Percentiles rank a stretch among this genome's conserved stretches.
Conservation (phyloP, 768 basidiomycete genomes). For the Leccinum olivaceopallidum region DNA sequence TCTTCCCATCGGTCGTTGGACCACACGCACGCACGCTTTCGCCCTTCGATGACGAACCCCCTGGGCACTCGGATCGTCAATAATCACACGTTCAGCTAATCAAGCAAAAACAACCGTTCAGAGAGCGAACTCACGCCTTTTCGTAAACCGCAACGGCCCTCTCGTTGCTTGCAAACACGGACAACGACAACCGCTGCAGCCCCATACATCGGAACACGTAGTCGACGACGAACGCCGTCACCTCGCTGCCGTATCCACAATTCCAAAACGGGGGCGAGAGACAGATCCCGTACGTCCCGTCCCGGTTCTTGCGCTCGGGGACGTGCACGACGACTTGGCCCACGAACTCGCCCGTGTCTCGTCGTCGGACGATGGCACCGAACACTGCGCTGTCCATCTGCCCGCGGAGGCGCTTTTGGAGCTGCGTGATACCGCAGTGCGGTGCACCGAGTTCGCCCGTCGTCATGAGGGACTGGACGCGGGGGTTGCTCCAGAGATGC, state of each 20-base stretch:
- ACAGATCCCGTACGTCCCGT: constrained; percentile 35
- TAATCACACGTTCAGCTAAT: neutral
- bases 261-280: constrained; percentile 36
- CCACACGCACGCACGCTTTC: constrained; percentile 38
- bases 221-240: constrained; percentile 41
- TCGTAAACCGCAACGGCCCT: constrained; percentile 41
- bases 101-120: neutral
- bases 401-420: constrained; percentile 20
- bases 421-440: constrained; percentile 9
- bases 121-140: constrained; percentile 38
- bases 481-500: constrained; percentile 32
- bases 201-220: constrained; percentile 41
- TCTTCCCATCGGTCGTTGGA: constrained; percentile 39
- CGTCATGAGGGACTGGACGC: constrained; percentile 24
- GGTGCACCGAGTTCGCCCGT: constrained; percentile 15
- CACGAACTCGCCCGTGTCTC: constrained; percentile 32
- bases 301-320: constrained; percentile 28
- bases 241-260: constrained; percentile 44
- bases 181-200: constrained; percentile 43
- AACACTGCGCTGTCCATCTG: constrained; percentile 31
- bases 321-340: constrained; percentile 33
- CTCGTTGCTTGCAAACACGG: constrained; percentile 39
- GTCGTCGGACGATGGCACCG: constrained; percentile 29
- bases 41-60: constrained; percentile 43
- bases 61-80: constrained; percentile 19